These are phyloP conservation scores for Hansenula anomala DNA, from an alignment of 1,139 yeast genomes.

Conservation along the genomic window DNA sequence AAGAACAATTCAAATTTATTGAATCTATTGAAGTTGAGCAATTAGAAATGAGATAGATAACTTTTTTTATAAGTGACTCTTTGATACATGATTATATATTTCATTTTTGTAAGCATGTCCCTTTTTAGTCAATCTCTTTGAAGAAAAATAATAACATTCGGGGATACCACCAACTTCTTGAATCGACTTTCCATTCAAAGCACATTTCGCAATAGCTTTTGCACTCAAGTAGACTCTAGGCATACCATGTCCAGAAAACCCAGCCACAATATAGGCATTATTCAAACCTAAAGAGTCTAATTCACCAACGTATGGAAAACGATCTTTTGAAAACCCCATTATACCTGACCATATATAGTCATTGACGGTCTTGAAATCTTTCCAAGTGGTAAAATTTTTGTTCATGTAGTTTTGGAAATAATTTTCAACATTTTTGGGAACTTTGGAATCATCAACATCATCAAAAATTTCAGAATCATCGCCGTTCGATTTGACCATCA, in stretches of 20 bases:
- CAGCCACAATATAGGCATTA: slow-evolving; percentile 32
- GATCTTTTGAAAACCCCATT: slow-evolving; percentile 16
- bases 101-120: slow-evolving; percentile 2
- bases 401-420: slow-evolving; percentile 12
- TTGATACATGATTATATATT: no score
- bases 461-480: background rate
- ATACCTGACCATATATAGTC: slow-evolving; percentile 17
- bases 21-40: slow-evolving; percentile 2
- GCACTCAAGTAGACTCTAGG: slow-evolving; percentile 32
- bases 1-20: slow-evolving; percentile 5
- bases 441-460: slow-evolving; percentile 12
- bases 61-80: no score
- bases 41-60: background rate
- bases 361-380: slow-evolving; percentile 8
- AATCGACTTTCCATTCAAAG: slow-evolving; percentile 8
- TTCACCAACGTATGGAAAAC: slow-evolving; percentile 18
- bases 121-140: slow-evolving; percentile 12
- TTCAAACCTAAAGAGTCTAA: slow-evolving; percentile 17
- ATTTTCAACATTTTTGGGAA: slow-evolving; percentile 4
- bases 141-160: slow-evolving; percentile 10
- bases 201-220: slow-evolving; percentile 16
- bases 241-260: slow-evolving; percentile 46
- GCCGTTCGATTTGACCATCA: background rate
- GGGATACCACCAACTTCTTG: slow-evolving; percentile 13
- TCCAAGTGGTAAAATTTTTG: slow-evolving; percentile 16